phyloP scores from a whole-genome alignment of 179 eudicot species.

The Vitellaria paradoxa region DNA sequence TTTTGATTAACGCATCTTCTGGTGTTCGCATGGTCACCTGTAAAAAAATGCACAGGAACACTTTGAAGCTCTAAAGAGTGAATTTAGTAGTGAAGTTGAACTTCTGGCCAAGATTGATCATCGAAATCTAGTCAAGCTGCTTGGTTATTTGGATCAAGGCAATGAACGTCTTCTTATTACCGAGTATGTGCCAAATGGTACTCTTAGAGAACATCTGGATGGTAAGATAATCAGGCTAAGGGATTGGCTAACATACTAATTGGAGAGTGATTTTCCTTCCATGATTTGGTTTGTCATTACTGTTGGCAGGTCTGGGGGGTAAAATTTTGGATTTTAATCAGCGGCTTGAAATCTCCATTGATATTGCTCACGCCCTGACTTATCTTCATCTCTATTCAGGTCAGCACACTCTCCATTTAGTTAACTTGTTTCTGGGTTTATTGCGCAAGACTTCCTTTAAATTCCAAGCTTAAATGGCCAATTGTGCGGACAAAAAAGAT shows the following conservation, averaged over 20 bases:
- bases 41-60: slow-evolving; percentile 47
- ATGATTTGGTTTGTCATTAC: slow-evolving; percentile 13
- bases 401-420: slow-evolving; percentile 22
- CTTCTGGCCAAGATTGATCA: slow-evolving; percentile 89
- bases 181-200: slow-evolving; percentile 89
- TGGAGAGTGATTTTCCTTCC: not conserved
- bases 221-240: slow-evolving; percentile 47
- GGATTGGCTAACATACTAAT: slow-evolving; percentile 3
- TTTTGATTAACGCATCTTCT: not conserved
- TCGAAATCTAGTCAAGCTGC: slow-evolving; percentile 75
- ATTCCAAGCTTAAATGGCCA: no score
- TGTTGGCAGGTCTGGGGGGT: slow-evolving; percentile 61
- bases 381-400: slow-evolving; percentile 94
- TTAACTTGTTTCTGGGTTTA: not conserved
- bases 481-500: no score
- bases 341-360: slow-evolving; percentile 89
- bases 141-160: slow-evolving; percentile 86
- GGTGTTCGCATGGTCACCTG: not conserved
- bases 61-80: slow-evolving; percentile 54
- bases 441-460: no score
- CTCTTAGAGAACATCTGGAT: slow-evolving; percentile 91
- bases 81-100: slow-evolving; percentile 82
- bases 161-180: slow-evolving; percentile 84
- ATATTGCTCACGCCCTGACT: slow-evolving; percentile 87
- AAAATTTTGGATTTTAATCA: slow-evolving; percentile 77